Evolutionary conservation across 1,284 basidiomycete genomes (phyloP).

Genomic region (Pisolithus thermaeus): DNA sequence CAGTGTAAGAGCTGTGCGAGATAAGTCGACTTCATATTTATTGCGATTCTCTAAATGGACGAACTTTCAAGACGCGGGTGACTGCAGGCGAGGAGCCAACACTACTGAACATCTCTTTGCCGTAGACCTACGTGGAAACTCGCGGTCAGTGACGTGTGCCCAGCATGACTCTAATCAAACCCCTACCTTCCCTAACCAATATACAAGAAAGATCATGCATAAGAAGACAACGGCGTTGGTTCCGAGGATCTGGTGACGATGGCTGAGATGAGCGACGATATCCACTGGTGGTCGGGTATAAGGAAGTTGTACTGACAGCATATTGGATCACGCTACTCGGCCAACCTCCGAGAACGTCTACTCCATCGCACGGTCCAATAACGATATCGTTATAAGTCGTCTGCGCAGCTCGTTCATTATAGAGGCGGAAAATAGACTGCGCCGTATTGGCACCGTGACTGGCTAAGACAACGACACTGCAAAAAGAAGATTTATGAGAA

Average conservation of each 20-base stretch:
- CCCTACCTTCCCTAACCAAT: conserved; percentile 36
- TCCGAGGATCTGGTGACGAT: conserved; percentile 29
- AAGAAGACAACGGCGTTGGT: conserved; percentile 31
- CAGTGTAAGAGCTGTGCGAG: conserved; percentile 38
- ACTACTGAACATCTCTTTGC: conserved; percentile 43
- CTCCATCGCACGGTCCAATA: conserved; percentile 29
- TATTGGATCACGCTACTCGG: conserved; percentile 31
- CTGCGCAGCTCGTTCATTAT: conserved; percentile 23
- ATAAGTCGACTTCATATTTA: background rate
- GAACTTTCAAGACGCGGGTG: conserved; percentile 33
- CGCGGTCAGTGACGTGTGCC: conserved; percentile 19
- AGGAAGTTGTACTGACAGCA: conserved; percentile 28
- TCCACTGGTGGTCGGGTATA: background rate
- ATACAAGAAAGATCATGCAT: conserved; percentile 30
- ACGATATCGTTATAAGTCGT: conserved; percentile 31
- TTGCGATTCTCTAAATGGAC: background rate
- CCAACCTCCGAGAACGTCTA: conserved; percentile 35
- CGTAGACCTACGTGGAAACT: conserved; percentile 36
- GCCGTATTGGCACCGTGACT: conserved; percentile 38
- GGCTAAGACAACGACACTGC: conserved; percentile 29
- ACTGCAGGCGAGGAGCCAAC: conserved; percentile 41
- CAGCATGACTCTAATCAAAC: background rate
- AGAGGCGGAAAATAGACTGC: conserved; percentile 39
- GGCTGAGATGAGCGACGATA: background rate
- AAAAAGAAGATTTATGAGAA: too few species aligned